These are phyloP conservation scores for Thielaviopsis populi DNA, from an alignment of 2,329 filamentous ascomycete genomes.

Conservation along the genomic window DNA sequence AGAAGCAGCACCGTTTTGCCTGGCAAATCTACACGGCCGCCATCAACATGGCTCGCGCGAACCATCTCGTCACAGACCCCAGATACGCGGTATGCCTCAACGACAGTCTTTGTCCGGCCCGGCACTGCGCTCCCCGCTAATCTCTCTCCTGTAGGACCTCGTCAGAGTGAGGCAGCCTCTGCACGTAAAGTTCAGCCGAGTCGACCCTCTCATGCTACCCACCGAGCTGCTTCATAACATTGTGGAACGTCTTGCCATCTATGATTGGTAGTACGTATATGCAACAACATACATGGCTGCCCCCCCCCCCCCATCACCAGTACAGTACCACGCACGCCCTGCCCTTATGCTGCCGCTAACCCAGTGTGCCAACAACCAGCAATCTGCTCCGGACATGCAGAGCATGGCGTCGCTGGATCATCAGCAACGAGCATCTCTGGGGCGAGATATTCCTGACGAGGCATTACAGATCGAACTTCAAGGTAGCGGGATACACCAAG, in stretches of 20 bases:
- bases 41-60: slow-evolving; percentile 23
- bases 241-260: background rate
- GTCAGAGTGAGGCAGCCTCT: slow-evolving; percentile 8
- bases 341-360: background rate
- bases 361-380: background rate
- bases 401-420: slow-evolving; percentile 4
- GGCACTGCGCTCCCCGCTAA: background rate
- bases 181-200: background rate
- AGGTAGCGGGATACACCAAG: background rate
- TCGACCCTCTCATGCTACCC: slow-evolving; percentile 12
- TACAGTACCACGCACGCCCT: background rate
- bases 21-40: slow-evolving; percentile 29
- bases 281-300: too few relatives aligned
- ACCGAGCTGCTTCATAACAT: slow-evolving; percentile 13
- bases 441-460: background rate
- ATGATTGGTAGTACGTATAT: slow-evolving; percentile 7
- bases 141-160: slow-evolving; percentile 12
- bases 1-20: slow-evolving; percentile 27
- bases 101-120: too few relatives aligned
- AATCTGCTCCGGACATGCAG: background rate
- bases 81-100: slow-evolving; percentile 6
- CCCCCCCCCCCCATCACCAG: background rate
- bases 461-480: too few relatives aligned
- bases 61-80: slow-evolving; percentile 18
- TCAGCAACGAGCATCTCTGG: background rate